Evolutionary conservation across 2,329 filamentous ascomycete species (phyloP), one percentile per base, ranked within the genome.

Genomic region (Hypoxylon sp.): DNA sequence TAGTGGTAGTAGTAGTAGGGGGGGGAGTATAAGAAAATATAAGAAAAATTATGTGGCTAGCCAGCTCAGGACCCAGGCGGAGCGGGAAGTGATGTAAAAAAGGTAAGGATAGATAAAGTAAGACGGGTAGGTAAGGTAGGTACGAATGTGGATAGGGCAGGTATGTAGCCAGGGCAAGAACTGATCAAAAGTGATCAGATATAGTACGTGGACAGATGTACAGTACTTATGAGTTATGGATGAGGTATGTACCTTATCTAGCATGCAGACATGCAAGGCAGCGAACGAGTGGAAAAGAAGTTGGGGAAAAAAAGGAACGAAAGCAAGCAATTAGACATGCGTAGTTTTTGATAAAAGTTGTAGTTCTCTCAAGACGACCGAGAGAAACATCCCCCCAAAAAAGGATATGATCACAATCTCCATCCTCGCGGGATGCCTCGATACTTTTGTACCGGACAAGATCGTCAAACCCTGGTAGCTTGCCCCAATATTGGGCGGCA

Each of bases 361-460:
- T 33, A 42, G 47, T 50, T 51, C 44, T 31, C 22, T 37, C 44
- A 39, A 59, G 55, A 35, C 54, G 54, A 57, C 53, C 26, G 46
- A 57, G 22, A 44, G 42, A 62, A 13, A 52, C 46, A 60, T 64
- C 39, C 46, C 46, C 67, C 60, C 55, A 39, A 52, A 65, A 69
- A 72, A 67, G 63, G 50, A 54, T 37, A 54, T 46, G 37, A 64
- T 69, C 39, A 37, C 47, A 52, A 63, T 42, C 70, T 71, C 73
- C 67, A 39, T 53, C 70, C 74, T 74, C 72, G 73, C 70, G 73
- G 68, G 74, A 69, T 75, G 73, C 59, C 70, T 74, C 66, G 69
- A 77, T 75, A 75, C 69, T 74, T 74, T 75, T 73, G 75, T 74
- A 77, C 72, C 68, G 59, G 69, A 72, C 68, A 60, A 74, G 73